Evolutionary conservation across 805 yeast species (phyloP).

Genomic region (Candida golubevii): DNA sequence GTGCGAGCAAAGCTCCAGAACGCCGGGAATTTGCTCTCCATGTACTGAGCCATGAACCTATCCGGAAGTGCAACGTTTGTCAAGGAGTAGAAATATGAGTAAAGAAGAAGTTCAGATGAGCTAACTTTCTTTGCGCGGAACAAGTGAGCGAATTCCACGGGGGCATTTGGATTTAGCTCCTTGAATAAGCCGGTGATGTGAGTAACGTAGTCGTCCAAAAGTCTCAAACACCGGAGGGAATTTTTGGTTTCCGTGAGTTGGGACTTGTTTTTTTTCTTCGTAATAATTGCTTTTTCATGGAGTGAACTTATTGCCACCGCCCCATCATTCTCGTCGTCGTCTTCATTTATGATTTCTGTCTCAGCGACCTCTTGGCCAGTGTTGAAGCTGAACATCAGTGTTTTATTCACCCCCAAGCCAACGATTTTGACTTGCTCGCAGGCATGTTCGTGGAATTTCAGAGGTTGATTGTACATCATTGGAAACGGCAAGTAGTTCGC

Average conservation of each 20-base stretch:
- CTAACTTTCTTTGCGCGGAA: constrained; percentile 17
- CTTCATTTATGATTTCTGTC: constrained; percentile 28
- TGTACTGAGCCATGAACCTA: constrained; percentile 33
- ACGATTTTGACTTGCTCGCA: constrained; percentile 28
- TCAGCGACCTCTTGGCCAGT: constrained; percentile 19
- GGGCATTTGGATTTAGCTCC: constrained; percentile 14
- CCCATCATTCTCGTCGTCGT: constrained; percentile 14
- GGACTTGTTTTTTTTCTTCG: constrained; percentile 30
- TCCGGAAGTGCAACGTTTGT: constrained; percentile 37
- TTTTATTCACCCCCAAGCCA: constrained; percentile 26
- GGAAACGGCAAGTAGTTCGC: constrained; percentile 60
- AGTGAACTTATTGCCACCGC: constrained; percentile 32
- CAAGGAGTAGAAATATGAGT: constrained; percentile 34
- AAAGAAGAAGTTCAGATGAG: constrained; percentile 35
- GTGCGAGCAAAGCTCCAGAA: constrained; percentile 17
- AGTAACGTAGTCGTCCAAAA: constrained; percentile 21
- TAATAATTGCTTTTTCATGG: constrained; percentile 34
- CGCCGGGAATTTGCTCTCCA: constrained; percentile 29
- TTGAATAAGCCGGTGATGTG: constrained; percentile 15
- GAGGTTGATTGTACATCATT: constrained; percentile 67
- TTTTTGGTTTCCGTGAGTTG: constrained; percentile 30
- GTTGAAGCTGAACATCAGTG: constrained; percentile 28
- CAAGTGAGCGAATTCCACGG: constrained; percentile 14
- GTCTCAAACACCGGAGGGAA: constrained; percentile 28
- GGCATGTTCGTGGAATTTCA: constrained; percentile 38